Evolutionary conservation across 352 stramenopile species (phyloP), one percentile per base, ranked within the genome.

Genomic region (Globisporangium rhizosaccharum): DNA sequence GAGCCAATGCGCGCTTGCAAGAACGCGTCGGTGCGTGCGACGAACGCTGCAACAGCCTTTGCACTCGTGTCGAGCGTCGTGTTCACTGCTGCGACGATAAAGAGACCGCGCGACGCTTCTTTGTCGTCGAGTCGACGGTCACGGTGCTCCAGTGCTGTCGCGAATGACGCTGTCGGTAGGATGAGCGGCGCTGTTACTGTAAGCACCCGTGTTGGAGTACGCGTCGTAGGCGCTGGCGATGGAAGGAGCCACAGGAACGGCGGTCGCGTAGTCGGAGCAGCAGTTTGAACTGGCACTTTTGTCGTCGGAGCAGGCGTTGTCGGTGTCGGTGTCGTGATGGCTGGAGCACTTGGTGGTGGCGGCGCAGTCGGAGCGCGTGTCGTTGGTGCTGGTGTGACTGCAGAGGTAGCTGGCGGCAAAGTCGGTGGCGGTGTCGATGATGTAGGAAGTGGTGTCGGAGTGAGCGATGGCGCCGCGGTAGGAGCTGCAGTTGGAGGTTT

Each of bases 21-120:
- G 4, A 71, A 61, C 44, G 59, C 44, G 45, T 59, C 41, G 1
- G 56, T 67, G 11, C 62, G 62, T 3, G 64, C 53, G 14, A 51
- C 46, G 41, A 71, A 59, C 59, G 51, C 62, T 12, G 45, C 28
- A n/a, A 61, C 46, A 10, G 26, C 36, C 39, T n/a, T 44, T 10
- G 56, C 17, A 20, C 36, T 47, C 42, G 30, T 17, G 23, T 63
- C 57, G 23, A 46, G 17, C 23, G 30, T 52, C 26, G 39, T 58
- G 41, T 51, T 57, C 50, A 58, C 57, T 6, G 49, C 51, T 9
- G 51, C 51, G 25, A 63, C 57, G 41, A 63, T 58, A 6, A 63
- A 36, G 26, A n/a, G 9, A 33, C 39, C 23, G 7, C 14, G 9
- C 15, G 37, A 26, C 53, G 41, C 18, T 8, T 2, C 36, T 4